Evolutionary conservation across 176 grass and related monocot genomes (phyloP).

Genomic region (Elaeis guineensis): DNA sequence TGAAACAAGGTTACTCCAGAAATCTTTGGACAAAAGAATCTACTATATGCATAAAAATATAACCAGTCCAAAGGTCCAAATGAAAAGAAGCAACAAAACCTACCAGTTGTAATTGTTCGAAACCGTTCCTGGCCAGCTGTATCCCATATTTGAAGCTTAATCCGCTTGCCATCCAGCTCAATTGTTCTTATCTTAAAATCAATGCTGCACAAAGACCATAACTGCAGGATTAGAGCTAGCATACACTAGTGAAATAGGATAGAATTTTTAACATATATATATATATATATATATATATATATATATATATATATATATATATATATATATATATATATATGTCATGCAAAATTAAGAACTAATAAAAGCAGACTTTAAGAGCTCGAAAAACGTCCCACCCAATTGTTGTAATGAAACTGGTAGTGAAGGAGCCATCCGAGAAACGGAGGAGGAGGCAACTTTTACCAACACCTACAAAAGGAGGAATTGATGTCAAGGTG

Average conservation of each 20-base stretch:
- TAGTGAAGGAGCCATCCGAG: constrained; percentile 39
- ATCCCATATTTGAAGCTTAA: constrained; percentile 55
- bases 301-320: too few species aligned
- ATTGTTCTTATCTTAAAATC: constrained; percentile 55
- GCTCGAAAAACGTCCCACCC: constrained; percentile 16
- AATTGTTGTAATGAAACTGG: constrained; percentile 49
- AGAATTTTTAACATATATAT: too few species aligned
- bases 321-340: too few species aligned
- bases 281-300: too few species aligned
- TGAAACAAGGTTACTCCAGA: constrained; percentile 1
- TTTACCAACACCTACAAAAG: constrained; percentile 38
- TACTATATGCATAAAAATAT: not conserved
- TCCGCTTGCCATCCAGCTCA: constrained; percentile 43
- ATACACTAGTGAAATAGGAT: too few species aligned
- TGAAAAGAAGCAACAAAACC: not conserved
- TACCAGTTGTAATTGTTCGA: constrained; percentile 51
- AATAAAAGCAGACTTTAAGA: not conserved
- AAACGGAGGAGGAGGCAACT: constrained; percentile 43
- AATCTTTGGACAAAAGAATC: not conserved
- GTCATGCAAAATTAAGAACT: too few species aligned
- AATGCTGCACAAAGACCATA: constrained; percentile 20
- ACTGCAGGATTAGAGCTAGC: not conserved
- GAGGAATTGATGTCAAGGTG: not conserved
- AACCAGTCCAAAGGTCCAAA: too few species aligned
- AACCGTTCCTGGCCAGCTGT: constrained; percentile 52